Evolutionary conservation across 1,284 basidiomycete species (phyloP), one percentile per base, ranked within the genome.

Genomic region (Melampsora larici-populina): DNA sequence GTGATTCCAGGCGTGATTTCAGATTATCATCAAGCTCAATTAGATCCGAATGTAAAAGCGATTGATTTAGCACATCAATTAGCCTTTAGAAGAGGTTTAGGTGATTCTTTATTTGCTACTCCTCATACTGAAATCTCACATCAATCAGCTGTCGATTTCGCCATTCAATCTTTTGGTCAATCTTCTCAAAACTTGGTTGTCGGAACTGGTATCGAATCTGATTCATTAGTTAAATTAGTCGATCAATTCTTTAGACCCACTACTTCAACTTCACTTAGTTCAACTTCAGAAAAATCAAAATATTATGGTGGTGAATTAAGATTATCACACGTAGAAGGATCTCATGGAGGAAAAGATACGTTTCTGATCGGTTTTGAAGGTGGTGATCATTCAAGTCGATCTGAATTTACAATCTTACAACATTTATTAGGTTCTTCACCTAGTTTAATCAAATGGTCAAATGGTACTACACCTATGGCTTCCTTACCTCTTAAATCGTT

Each of bases 51-150:
- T 18, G 88, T 88, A 1, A 86, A 86, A 79, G 92, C 92, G 43
- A 78, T 94, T 78, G 94, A 97, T 83, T 85, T 90, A 70, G 93
- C 93, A 24, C 94, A 97, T 84, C 85, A 88, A 64, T 86, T 94
- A 77, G 94, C 94, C 64, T 97, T 97, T 91, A 92, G 93, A 82
- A 87, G 87, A 73, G 93, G 94, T 36, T 91, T 97, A 82, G 93
- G 94, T 82, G 88, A 92, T 82, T 91, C 93, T 62, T 87, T 97
- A 80, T 94, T 92, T 85, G 90, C 93, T 33, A 86, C 89, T 18
- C 86, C 89, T n/a, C 88, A 91, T 83, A 86, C 86, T 79, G 86
- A 87, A 81, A 86, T 94, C 80, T 87, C 89, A 71, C 87, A 88
- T 63, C 87, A 87, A 24, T 89, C 91, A 81, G 82, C 84, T 78